These are phyloP conservation scores for Aspergillus ellipticus DNA, from an alignment of 495 filamentous ascomycete genomes.

Conservation along the genomic window DNA sequence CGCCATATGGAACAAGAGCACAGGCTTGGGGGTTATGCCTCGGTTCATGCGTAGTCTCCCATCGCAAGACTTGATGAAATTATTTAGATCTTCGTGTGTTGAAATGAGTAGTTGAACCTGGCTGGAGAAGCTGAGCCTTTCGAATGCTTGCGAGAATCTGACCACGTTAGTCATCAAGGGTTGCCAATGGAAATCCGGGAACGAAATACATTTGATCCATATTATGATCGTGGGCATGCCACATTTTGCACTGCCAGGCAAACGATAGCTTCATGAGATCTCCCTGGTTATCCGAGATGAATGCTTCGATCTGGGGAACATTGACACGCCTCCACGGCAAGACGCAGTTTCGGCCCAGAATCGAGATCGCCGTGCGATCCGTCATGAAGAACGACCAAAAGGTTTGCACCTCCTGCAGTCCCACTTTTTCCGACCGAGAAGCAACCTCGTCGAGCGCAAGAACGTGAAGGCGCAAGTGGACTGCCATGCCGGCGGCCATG, in stretches of 20 bases:
- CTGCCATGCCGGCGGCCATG: not conserved
- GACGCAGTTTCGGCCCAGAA: not conserved
- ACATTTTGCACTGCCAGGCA: not conserved
- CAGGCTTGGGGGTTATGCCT: not conserved
- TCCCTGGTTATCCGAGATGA: not conserved
- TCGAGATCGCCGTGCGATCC: not conserved
- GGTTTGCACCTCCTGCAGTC: not conserved
- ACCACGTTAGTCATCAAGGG: not conserved
- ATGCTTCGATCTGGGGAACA: not conserved
- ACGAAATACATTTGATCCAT: not conserved
- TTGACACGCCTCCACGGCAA: not conserved
- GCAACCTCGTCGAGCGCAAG: not conserved
- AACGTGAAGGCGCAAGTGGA: not conserved
- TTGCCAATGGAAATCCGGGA: no score
- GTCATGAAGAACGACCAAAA: not conserved
- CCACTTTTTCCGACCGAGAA: not conserved
- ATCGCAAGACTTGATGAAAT: not conserved
- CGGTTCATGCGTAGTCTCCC: not conserved
- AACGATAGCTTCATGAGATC: not conserved
- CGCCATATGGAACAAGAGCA: not conserved
- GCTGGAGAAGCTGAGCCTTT: not conserved
- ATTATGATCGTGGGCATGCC: not conserved
- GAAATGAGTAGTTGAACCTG: not conserved
- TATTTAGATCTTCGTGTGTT: not conserved
- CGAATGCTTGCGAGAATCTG: not conserved